These are phyloP conservation scores for Cutaneotrichosporon dermatis DNA, from an alignment of 1,284 basidiomycete genomes.

Conservation along the genomic window DNA sequence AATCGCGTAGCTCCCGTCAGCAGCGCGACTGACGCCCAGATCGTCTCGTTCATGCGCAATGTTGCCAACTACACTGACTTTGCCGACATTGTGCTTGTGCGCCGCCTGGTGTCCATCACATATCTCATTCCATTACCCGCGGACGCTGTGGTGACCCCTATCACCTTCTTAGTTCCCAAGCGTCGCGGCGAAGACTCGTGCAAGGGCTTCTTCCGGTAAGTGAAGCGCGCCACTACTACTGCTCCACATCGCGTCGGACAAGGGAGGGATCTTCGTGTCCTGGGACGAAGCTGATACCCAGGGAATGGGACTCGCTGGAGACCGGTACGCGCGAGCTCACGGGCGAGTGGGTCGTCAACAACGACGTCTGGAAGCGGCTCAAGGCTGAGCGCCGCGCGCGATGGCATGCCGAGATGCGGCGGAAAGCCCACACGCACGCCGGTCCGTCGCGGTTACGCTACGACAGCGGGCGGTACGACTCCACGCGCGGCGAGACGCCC, in stretches of 20 bases:
- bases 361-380: slow-evolving; percentile 79
- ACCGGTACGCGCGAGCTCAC: slow-evolving; percentile 74
- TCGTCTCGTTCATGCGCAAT: slow-evolving; percentile 66
- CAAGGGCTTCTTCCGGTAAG: slow-evolving; percentile 36
- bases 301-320: slow-evolving; percentile 69
- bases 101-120: slow-evolving; percentile 73
- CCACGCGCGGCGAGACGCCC: not conserved
- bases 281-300: slow-evolving; percentile 8
- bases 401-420: slow-evolving; percentile 20
- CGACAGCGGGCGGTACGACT: not conserved
- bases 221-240: not conserved
- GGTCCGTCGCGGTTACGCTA: slow-evolving; percentile 13
- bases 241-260: not conserved
- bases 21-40: slow-evolving; percentile 13
- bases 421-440: slow-evolving; percentile 2
- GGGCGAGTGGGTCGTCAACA: slow-evolving; percentile 95
- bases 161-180: slow-evolving; percentile 85
- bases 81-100: slow-evolving; percentile 77
- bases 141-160: slow-evolving; percentile 90
- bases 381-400: slow-evolving; percentile 72
- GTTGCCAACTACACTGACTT: slow-evolving; percentile 76
- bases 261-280: not conserved
- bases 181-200: slow-evolving; percentile 60
- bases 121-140: slow-evolving; percentile 83
- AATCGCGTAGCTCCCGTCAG: too few relatives aligned